These are phyloP conservation scores for Yamadazyma friedrichii DNA, from an alignment of 1,139 yeast species.

Conservation along the genomic window DNA sequence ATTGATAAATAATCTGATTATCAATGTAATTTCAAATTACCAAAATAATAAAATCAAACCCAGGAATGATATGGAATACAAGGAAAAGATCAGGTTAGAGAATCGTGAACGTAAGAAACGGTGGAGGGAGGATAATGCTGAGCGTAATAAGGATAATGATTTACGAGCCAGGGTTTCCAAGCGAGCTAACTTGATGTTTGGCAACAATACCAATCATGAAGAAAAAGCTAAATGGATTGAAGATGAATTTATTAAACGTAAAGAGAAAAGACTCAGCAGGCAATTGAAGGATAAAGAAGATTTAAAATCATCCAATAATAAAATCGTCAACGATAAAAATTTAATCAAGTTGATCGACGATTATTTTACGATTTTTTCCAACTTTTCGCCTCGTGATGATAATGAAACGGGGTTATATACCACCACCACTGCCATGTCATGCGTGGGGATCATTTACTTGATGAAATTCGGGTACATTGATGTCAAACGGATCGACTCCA, in stretches of 20 bases:
- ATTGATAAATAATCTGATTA: constrained; percentile 29
- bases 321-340: constrained; percentile 13
- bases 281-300: constrained; percentile 20
- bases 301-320: constrained; percentile 11
- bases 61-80: constrained; percentile 36
- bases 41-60: constrained; percentile 22
- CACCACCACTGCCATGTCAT: constrained; percentile 25
- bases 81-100: constrained; percentile 63
- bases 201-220: constrained; percentile 49
- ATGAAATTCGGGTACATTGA: constrained; percentile 13
- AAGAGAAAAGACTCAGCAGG: constrained; percentile 53
- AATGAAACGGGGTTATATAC: constrained; percentile 39
- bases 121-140: constrained; percentile 85
- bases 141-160: constrained; percentile 85
- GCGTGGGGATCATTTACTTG: constrained; percentile 14
- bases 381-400: constrained; percentile 32
- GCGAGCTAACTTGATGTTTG: constrained; percentile 68
- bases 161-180: constrained; percentile 72
- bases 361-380: constrained; percentile 36
- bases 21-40: constrained; percentile 29
- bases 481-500: constrained; percentile 15
- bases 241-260: constrained; percentile 65
- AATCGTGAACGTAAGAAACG: constrained; percentile 84
- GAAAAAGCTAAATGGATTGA: constrained; percentile 72
- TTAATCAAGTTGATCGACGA: constrained; percentile 31